Conservation (phyloP, 1,284 basidiomycete genomes). For the Fomes fomentarius region DNA sequence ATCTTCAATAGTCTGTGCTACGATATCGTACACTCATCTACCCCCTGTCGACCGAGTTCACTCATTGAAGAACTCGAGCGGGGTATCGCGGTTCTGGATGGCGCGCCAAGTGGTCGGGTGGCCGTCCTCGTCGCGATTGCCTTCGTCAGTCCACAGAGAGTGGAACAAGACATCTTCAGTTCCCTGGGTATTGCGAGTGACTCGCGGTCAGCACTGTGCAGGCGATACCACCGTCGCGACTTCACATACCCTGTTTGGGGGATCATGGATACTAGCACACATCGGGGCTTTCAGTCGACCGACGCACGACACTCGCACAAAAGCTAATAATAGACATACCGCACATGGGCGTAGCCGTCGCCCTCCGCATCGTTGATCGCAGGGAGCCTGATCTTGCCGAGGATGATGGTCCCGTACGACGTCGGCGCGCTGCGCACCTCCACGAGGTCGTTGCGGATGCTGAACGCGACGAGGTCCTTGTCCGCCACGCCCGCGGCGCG, state of each 20-base stretch:
- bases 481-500: conserved; percentile 58
- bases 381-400: conserved; percentile 77
- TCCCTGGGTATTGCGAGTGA: conserved; percentile 46
- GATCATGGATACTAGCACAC: conserved; percentile 73
- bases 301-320: background rate
- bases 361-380: conserved; percentile 64
- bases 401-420: conserved; percentile 70
- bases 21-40: background rate
- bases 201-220: background rate
- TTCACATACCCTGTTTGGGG: conserved; percentile 60
- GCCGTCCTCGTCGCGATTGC: conserved; percentile 51
- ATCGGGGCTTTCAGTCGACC: background rate
- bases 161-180: conserved; percentile 69
- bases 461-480: conserved; percentile 53
- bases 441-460: conserved; percentile 59
- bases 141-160: conserved; percentile 71
- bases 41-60: conserved; percentile 27
- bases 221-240: background rate
- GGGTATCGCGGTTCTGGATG: conserved; percentile 58
- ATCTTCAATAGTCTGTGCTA: background rate
- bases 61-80: conserved; percentile 77
- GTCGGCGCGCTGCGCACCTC: conserved; percentile 50
- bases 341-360: conserved; percentile 70
- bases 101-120: conserved; percentile 63
- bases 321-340: conserved; percentile 46